Evolutionary conservation across 768 basidiomycete genomes (phyloP), one percentile per base, ranked within the genome.

Genomic region (Dacryopinax primogenitus): DNA sequence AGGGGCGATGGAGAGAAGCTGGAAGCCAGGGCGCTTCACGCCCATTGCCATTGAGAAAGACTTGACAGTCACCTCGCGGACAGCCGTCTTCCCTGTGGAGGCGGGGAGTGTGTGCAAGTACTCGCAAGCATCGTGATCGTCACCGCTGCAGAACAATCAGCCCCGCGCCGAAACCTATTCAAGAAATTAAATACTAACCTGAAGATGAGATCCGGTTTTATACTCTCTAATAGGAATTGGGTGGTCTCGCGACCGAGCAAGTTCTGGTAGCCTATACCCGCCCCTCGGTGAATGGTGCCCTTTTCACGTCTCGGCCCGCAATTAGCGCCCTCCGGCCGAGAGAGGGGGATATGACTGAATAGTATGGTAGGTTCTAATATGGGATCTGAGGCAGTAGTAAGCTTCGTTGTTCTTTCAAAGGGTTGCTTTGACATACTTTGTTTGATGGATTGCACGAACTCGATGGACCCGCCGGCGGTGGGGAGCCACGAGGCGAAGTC

Each of bases 121-220:
- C 77, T 90, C 90, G 74, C 95, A 98, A 68, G 94, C 92, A 71
- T 97, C 95, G 73, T 96, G 93, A 71, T 97, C 93, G 74, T 97
- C 92, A 3, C 91, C 95, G 69, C 90, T 92, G 66, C 6, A 33
- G 18, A 18, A 18, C 47, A 18, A 28, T n/a, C 23, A 66, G 68
- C 23, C 62, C 18, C 32, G 13, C 33, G 30, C 4, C 23, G 18
- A 66, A 47, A 44, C n/a, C n/a, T n/a, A n/a, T n/a, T 1, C 15
- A 32, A 62, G 1, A 18, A 0, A 1, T 30, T 2, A 39, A 21
- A n/a, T 30, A 69, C 77, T 65, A 69, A 88, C 88, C 88, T 92
- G 74, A 92, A 87, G 34, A 94, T 78, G 13, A 88, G 74, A 1
- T 79, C 77, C 4, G 94, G 94, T 37, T 78, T 77, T 32, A 92